These are phyloP conservation scores for Cicer chorassanicum DNA, from an alignment of 306 rosid species.

Conservation along the genomic window DNA sequence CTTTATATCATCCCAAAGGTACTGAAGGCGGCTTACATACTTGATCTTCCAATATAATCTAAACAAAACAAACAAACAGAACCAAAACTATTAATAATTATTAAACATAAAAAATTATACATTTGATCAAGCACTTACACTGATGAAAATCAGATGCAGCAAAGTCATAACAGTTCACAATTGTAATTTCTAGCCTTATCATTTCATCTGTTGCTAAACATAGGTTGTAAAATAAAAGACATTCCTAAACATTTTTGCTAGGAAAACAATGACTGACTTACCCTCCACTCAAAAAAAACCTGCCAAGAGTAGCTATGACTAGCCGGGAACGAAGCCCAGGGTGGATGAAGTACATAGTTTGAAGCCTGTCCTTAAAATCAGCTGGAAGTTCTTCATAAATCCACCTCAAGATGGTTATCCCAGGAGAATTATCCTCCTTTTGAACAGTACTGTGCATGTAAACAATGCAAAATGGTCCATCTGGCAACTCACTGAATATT, in stretches of 20 bases:
- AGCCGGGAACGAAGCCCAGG: slow-evolving; percentile 93
- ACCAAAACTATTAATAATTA: neutral
- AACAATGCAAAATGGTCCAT: slow-evolving; percentile 81
- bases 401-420: slow-evolving; percentile 92
- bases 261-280: slow-evolving; percentile 50
- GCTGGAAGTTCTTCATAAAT: slow-evolving; percentile 87
- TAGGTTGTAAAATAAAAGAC: slow-evolving; percentile 12
- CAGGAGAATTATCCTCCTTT: slow-evolving; percentile 92
- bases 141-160: slow-evolving; percentile 15
- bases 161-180: neutral
- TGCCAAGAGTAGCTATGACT: slow-evolving; percentile 81
- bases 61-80: slow-evolving; percentile 26
- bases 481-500: slow-evolving; percentile 70
- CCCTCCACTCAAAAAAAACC: slow-evolving; percentile 91
- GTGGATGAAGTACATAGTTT: slow-evolving; percentile 78
- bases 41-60: slow-evolving; percentile 96
- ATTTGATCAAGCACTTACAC: neutral
- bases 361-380: slow-evolving; percentile 81
- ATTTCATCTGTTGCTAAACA: slow-evolving; percentile 20
- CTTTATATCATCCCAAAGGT: slow-evolving; percentile 90
- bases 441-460: slow-evolving; percentile 85
- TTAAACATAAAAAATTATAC: neutral
- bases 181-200: neutral
- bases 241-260: slow-evolving; percentile 7
- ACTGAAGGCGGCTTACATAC: slow-evolving; percentile 84